A percentile compares a stretch with the other conserved stretches of the same genome.
Conservation (phyloP, 129 eudicot genomes). For the Mikania micrantha region DNA sequence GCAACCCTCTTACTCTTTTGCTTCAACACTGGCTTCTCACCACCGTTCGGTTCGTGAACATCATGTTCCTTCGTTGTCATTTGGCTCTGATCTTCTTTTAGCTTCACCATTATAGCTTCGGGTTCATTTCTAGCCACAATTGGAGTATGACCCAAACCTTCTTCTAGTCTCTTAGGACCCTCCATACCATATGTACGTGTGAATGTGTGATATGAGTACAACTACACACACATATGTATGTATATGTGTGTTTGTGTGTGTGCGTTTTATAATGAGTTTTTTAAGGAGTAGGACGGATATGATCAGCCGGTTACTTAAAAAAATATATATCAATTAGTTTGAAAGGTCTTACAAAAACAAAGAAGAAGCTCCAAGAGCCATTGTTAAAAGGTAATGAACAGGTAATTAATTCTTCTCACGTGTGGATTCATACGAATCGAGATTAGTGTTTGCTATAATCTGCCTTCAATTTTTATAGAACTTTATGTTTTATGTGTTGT, state of each 20-base stretch:
- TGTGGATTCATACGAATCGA: background rate
- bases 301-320: constrained; percentile 18
- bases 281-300: background rate
- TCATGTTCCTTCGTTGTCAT: background rate
- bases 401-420: too few relatives aligned
- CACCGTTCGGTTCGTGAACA: constrained; percentile 1
- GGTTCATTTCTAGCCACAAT: background rate
- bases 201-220: background rate
- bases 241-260: too few relatives aligned
- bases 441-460: too few relatives aligned
- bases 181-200: constrained; percentile 17
- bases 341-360: constrained; percentile 8
- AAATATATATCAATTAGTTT: constrained; percentile 8
- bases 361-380: constrained; percentile 6
- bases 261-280: too few relatives aligned
- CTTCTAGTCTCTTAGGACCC: constrained; percentile 40
- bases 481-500: too few relatives aligned
- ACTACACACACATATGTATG: background rate
- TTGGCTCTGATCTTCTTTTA: constrained; percentile 2
- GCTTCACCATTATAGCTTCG: background rate
- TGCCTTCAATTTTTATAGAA: too few relatives aligned
- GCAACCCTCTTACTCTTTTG: constrained; percentile 62
- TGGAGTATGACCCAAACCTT: constrained; percentile 26
- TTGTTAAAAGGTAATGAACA: constrained; percentile 9
- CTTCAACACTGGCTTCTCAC: constrained; percentile 23